These are phyloP conservation scores for Colletotrichum salicis DNA, from an alignment of 2,329 filamentous ascomycete genomes.

Conservation along the genomic window DNA sequence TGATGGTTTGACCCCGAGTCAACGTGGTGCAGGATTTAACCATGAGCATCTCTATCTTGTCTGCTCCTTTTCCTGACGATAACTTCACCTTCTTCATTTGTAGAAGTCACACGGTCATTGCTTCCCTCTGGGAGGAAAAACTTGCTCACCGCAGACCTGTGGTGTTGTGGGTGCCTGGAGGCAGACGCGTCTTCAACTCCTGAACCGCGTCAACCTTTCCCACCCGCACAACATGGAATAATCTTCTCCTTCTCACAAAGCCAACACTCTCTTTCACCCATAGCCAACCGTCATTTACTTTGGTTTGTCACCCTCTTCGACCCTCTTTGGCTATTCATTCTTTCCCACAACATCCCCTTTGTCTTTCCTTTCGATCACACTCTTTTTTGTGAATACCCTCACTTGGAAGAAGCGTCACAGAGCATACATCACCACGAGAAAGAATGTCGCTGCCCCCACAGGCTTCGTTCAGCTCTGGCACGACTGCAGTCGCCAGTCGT, in stretches of 20 bases:
- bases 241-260: neutral
- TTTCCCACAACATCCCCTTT: neutral
- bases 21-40: neutral
- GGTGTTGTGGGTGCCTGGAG: neutral
- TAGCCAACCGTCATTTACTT: neutral
- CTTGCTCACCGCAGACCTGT: neutral
- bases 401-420: neutral
- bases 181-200: neutral
- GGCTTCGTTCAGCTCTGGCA: slow-evolving; percentile 21
- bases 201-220: too few relatives aligned
- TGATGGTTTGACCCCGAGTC: neutral
- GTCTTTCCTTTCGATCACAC: neutral
- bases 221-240: slow-evolving; percentile 2
- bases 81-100: neutral
- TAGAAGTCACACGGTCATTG: neutral
- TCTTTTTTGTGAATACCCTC: neutral
- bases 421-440: neutral
- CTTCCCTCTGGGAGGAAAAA: neutral
- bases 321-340: neutral
- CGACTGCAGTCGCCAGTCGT: slow-evolving; percentile 18
- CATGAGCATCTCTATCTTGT: neutral
- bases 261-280: neutral
- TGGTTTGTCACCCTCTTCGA: neutral
- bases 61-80: neutral
- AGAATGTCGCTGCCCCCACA: slow-evolving; percentile 18